Evolutionary conservation across 208 protist genomes (phyloP).

Genomic region (Borovskyia barvae): DNA sequence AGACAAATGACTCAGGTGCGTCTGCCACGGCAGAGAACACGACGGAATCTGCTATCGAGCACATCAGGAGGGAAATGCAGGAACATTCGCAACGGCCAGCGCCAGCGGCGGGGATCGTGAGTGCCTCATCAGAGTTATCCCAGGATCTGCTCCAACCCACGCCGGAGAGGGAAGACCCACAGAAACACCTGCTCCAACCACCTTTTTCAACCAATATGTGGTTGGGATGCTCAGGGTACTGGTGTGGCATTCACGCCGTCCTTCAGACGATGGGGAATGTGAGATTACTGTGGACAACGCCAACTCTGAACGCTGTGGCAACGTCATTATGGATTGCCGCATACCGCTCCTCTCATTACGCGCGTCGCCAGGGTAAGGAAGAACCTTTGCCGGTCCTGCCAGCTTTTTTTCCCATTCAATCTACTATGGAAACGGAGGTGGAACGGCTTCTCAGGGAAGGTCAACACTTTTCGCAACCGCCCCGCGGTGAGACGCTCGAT

Average conservation of each 20-base stretch:
- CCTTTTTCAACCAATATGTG: constrained; percentile 11
- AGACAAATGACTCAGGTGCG: constrained; percentile 6
- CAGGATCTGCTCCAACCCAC: too few relatives aligned
- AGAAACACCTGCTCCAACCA: too few relatives aligned
- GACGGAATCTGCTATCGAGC: constrained; percentile 6
- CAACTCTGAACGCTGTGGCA: constrained; percentile 38
- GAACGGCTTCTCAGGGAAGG: constrained; percentile 34
- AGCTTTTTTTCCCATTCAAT: constrained; percentile 27
- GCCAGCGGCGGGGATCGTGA: too few relatives aligned
- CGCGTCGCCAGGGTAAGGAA: not conserved
- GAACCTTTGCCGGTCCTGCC: constrained; percentile 20
- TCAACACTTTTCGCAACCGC: constrained; percentile 3
- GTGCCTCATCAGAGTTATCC: too few relatives aligned
- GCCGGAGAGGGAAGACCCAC: too few relatives aligned
- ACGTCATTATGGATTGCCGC: constrained; percentile 22
- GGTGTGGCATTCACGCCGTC: constrained; percentile 20
- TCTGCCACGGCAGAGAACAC: not conserved
- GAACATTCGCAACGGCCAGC: too few relatives aligned
- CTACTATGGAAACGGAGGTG: constrained; percentile 27
- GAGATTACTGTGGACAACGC: constrained; percentile 25
- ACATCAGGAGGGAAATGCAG: constrained; percentile 21
- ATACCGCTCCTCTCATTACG: not conserved
- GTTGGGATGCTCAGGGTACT: constrained; percentile 20
- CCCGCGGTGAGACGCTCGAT: too few relatives aligned
- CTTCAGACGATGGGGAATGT: constrained; percentile 4